Conservation (phyloP, 306 rosid genomes). For the Ormosia emarginata region DNA sequence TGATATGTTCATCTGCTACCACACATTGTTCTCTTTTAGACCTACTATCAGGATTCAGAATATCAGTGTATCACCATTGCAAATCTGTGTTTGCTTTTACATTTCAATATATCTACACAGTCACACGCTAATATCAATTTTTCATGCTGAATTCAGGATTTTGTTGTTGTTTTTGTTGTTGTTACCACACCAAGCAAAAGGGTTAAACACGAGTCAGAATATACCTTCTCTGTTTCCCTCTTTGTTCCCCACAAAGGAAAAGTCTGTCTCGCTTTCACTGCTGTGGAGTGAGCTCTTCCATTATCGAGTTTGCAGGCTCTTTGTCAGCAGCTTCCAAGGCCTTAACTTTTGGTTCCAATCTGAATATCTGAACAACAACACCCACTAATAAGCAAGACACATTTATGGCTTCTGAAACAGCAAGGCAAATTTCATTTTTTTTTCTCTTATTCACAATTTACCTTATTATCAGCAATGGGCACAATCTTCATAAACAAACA, state of each 20-base stretch:
- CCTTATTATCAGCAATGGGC: conserved; percentile 72
- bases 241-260: conserved; percentile 56
- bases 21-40: not conserved
- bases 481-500: conserved; percentile 68
- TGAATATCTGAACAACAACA: conserved; percentile 55
- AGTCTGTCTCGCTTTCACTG: conserved; percentile 26
- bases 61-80: not conserved
- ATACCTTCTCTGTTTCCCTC: conserved; percentile 49
- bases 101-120: not conserved
- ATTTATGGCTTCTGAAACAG: not conserved
- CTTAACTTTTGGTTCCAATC: conserved; percentile 75
- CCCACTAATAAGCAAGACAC: not conserved
- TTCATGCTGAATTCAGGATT: not conserved
- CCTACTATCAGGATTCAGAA: not conserved
- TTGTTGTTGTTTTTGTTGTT: not conserved
- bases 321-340: conserved; percentile 33
- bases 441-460: conserved; percentile 24
- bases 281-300: conserved; percentile 39
- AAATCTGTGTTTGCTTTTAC: not conserved
- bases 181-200: conserved; percentile 1
- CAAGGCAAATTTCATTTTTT: not conserved
- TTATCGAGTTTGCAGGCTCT: conserved; percentile 31
- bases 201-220: not conserved
- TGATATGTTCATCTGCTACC: not conserved
- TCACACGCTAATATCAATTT: not conserved